Evolutionary conservation across 805 yeast species (phyloP).

Genomic region (Metschnikowia amazonensis): DNA sequence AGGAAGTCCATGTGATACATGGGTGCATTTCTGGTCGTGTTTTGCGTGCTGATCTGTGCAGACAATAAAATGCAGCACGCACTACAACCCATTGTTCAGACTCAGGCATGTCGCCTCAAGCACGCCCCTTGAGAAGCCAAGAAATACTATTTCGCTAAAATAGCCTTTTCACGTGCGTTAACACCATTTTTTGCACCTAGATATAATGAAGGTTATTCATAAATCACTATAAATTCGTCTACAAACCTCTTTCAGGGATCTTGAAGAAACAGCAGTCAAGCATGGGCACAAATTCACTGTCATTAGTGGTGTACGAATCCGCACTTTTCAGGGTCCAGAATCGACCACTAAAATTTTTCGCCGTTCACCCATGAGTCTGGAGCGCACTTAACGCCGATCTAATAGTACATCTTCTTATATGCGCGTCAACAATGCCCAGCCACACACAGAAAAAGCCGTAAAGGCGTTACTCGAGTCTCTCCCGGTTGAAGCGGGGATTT

Average conservation of each 20-base stretch:
- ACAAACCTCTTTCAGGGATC: neutral
- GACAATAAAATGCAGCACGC: neutral
- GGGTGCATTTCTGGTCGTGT: neutral
- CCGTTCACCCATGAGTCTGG: neutral
- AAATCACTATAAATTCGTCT: neutral
- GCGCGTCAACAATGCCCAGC: slow-evolving; percentile 1
- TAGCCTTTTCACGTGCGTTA: neutral
- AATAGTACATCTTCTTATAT: neutral
- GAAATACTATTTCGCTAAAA: neutral
- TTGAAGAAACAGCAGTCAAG: neutral
- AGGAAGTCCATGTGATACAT: neutral
- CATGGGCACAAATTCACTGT: too few species aligned
- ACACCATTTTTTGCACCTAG: neutral
- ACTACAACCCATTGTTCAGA: neutral
- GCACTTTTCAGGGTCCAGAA: neutral
- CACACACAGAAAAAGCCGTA: neutral
- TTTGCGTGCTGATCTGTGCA: neutral
- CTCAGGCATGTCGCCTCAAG: neutral
- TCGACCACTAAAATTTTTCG: neutral
- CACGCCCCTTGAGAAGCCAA: neutral
- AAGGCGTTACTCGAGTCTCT: neutral
- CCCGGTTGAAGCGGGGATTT: neutral
- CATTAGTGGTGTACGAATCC: neutral
- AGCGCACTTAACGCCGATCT: neutral
- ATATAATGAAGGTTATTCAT: neutral